phyloP scores from a whole-genome alignment of 371 early-diverging fungal genomes.

The Lichtheimia hyalospora region DNA sequence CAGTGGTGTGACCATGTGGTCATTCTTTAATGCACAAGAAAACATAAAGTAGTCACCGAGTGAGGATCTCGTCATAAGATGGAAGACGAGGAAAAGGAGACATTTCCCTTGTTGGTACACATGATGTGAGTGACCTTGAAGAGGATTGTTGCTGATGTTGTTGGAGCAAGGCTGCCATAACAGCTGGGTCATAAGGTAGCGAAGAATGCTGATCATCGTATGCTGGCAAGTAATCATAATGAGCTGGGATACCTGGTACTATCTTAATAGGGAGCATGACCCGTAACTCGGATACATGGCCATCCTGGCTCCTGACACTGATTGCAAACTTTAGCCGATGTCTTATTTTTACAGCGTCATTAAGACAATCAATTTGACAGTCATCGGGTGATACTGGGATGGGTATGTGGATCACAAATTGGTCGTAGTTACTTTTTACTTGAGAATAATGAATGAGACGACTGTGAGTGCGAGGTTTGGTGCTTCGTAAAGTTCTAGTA shows the following conservation, averaged over 20 bases:
- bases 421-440: conserved; percentile 2
- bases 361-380: conserved; percentile 29
- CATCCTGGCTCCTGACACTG: conserved; percentile 25
- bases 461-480: conserved; percentile 4
- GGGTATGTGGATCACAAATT: conserved; percentile 9
- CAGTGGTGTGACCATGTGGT: no score
- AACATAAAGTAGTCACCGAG: no score
- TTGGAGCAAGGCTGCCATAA: conserved; percentile 13
- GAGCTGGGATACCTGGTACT: background rate
- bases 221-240: conserved; percentile 20
- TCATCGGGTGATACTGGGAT: conserved; percentile 17
- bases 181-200: conserved; percentile 33
- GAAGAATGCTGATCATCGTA: conserved; percentile 27
- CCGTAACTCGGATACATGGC: conserved; percentile 37
- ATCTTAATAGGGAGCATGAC: conserved; percentile 28
- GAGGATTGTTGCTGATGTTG: background rate
- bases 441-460: conserved; percentile 7
- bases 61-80: conserved; percentile 7
- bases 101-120: background rate
- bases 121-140: no score
- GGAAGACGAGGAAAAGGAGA: conserved; percentile 25
- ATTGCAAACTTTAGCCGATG: conserved; percentile 39
- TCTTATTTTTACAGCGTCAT: conserved; percentile 28
- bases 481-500: conserved; percentile 6
- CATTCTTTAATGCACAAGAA: no score